A percentile compares a stretch with the other conserved stretches of the same genome.
phyloP scores from a whole-genome alignment of 2,329 filamentous ascomycete species.

The Cercospora beticola region DNA sequence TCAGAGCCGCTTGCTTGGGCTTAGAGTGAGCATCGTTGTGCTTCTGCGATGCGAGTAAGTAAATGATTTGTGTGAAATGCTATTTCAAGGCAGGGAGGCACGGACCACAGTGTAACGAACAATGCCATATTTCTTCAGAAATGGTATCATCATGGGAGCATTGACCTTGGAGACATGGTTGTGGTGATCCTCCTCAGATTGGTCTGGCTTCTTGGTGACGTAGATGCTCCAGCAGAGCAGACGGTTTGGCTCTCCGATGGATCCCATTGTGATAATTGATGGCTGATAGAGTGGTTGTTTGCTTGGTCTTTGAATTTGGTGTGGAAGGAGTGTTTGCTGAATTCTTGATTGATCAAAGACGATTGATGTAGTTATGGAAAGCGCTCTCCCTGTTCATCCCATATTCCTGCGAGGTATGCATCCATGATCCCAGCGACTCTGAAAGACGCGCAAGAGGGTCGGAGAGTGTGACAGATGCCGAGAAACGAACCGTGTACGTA shows the following conservation, averaged over 20 bases:
- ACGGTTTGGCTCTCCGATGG: constrained; percentile 8
- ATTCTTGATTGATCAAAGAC: neutral
- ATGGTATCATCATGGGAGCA: constrained; percentile 16
- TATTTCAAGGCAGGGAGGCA: neutral
- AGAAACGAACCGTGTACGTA: neutral
- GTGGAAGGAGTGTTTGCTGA: neutral
- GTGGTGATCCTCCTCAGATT: constrained; percentile 11
- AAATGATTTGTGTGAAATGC: neutral
- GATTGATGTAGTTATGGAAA: neutral
- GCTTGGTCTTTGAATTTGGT: neutral
- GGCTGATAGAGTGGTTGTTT: neutral
- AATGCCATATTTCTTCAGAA: constrained; percentile 18
- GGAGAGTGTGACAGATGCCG: neutral
- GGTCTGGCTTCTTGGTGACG: constrained; percentile 8
- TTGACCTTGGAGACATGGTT: constrained; percentile 14
- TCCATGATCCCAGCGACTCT: neutral
- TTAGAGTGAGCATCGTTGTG: constrained; percentile 15
- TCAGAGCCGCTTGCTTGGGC: constrained; percentile 5
- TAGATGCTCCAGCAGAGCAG: constrained; percentile 15
- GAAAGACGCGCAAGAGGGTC: neutral
- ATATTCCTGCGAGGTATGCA: neutral
- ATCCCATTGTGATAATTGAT: constrained; percentile 3
- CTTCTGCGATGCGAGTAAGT: neutral
- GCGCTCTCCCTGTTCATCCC: neutral
- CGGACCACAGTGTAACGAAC: constrained; percentile 14